Evolutionary conservation across 352 stramenopile species (phyloP).

Genomic region (Blastocystis sp.): DNA sequence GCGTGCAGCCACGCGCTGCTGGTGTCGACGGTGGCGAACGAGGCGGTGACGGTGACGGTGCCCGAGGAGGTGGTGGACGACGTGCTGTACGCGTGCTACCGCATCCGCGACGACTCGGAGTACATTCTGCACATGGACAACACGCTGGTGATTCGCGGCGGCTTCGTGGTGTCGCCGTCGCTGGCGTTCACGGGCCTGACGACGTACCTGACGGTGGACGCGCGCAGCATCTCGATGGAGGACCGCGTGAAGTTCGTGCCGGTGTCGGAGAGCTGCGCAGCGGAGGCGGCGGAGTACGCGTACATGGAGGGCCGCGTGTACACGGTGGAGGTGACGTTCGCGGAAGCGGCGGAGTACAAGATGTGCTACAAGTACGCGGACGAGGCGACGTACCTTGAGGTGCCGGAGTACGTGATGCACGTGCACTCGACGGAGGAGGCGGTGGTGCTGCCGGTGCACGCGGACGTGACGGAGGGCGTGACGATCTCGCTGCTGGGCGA

Average conservation of each 20-base stretch:
- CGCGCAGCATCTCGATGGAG: conserved; percentile 16
- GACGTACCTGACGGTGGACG: conserved; percentile 51
- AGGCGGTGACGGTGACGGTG: neutral
- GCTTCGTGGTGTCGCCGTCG: conserved; percentile 2
- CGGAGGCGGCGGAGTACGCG: conserved; percentile 22
- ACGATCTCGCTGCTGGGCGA: conserved; percentile 2
- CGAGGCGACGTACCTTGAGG: conserved; percentile 7
- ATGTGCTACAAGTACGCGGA: conserved; percentile 63
- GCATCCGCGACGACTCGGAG: conserved; percentile 44
- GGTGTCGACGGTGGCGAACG: conserved; percentile 5
- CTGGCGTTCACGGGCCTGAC: conserved; percentile 27
- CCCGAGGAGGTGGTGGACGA: conserved; percentile 17
- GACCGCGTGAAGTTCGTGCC: conserved; percentile 54
- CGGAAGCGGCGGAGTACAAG: conserved; percentile 31
- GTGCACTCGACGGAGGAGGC: conserved; percentile 3
- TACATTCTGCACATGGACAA: conserved; percentile 43
- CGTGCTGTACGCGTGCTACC: conserved; percentile 59
- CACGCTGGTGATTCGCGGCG: conserved; percentile 35
- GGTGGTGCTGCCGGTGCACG: conserved; percentile 2
- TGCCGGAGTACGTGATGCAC: conserved; percentile 39
- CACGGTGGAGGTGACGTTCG: conserved; percentile 44
- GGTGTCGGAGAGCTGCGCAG: neutral
- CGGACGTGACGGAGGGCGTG: conserved; percentile 25
- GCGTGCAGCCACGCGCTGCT: conserved; percentile 23
- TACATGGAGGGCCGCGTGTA: conserved; percentile 3